Conservation (phyloP, 495 filamentous ascomycete species). For the Aspergillus asperescens region DNA sequence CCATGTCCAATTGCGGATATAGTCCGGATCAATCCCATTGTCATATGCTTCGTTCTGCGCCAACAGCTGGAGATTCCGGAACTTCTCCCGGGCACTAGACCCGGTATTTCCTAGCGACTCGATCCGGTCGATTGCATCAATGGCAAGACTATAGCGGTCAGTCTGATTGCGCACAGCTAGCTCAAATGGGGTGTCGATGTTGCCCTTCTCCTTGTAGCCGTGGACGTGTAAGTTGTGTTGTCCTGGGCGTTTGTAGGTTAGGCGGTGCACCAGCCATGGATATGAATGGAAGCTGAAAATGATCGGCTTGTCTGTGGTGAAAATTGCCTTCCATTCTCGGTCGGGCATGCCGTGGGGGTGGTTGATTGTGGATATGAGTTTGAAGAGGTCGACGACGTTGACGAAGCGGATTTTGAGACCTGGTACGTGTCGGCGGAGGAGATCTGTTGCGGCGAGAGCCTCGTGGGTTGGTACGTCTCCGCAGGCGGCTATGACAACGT, state of each 20-base stretch:
- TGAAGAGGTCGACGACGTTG: slow-evolving; percentile 72
- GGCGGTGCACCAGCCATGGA: slow-evolving; percentile 67
- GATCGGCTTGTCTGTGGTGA: slow-evolving; percentile 61
- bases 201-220: slow-evolving; percentile 71
- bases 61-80: slow-evolving; percentile 53
- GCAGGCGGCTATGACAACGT: slow-evolving; percentile 64
- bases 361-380: slow-evolving; percentile 57
- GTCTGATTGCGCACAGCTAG: slow-evolving; percentile 66
- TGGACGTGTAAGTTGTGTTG: slow-evolving; percentile 60
- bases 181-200: slow-evolving; percentile 71
- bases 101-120: slow-evolving; percentile 52
- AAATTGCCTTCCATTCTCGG: slow-evolving; percentile 55
- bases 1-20: slow-evolving; percentile 62
- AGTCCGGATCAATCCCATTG: slow-evolving; percentile 59
- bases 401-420: slow-evolving; percentile 66
- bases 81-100: slow-evolving; percentile 51
- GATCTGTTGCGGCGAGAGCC: slow-evolving; percentile 60
- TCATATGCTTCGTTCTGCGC: slow-evolving; percentile 57
- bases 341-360: slow-evolving; percentile 65
- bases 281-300: slow-evolving; percentile 79
- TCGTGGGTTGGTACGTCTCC: slow-evolving; percentile 68
- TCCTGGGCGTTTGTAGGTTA: slow-evolving; percentile 64
- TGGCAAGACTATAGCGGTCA: slow-evolving; percentile 65
- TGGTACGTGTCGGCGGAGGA: slow-evolving; percentile 59
- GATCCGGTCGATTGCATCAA: slow-evolving; percentile 65